These are phyloP conservation scores for Detonula confervacea DNA, from an alignment of 352 stramenopile genomes.

Conservation along the genomic window DNA sequence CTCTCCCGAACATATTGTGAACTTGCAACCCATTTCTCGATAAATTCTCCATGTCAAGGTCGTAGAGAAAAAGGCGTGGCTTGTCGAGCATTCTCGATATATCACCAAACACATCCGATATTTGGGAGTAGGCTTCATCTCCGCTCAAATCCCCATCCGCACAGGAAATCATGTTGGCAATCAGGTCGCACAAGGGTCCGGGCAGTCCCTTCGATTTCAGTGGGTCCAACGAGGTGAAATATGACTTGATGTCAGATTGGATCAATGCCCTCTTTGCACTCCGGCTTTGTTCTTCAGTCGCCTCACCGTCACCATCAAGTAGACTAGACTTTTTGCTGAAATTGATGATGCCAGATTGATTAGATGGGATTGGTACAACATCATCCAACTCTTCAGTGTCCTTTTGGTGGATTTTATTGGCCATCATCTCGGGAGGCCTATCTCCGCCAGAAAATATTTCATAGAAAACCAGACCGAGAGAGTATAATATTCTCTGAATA, in stretches of 20 bases:
- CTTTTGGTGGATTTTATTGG: not conserved
- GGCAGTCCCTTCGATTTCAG: constrained; percentile 31
- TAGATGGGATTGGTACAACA: too few species aligned
- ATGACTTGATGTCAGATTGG: too few species aligned
- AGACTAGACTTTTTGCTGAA: too few species aligned
- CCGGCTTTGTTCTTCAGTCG: too few species aligned
- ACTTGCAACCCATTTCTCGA: constrained; percentile 19
- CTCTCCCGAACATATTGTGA: constrained; percentile 19
- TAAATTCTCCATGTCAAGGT: constrained; percentile 22
- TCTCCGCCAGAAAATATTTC: constrained; percentile 27
- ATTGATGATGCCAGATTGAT: too few species aligned
- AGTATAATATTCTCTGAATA: constrained; percentile 7
- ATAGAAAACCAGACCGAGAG: constrained; percentile 23
- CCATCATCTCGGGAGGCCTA: not conserved
- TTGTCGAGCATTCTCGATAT: constrained; percentile 38
- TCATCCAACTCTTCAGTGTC: too few species aligned
- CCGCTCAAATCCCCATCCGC: constrained; percentile 25
- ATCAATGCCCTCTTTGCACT: too few species aligned
- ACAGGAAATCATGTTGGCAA: constrained; percentile 42
- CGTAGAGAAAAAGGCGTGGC: constrained; percentile 21
- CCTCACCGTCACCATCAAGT: too few species aligned
- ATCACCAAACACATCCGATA: constrained; percentile 30
- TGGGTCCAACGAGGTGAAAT: not conserved
- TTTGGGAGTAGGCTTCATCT: constrained; percentile 28
- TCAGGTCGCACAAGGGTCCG: constrained; percentile 26